Evolutionary conservation across 352 stramenopile genomes (phyloP), one percentile per base, ranked within the genome.

Genomic region (Aphanomyces cochlioides): DNA sequence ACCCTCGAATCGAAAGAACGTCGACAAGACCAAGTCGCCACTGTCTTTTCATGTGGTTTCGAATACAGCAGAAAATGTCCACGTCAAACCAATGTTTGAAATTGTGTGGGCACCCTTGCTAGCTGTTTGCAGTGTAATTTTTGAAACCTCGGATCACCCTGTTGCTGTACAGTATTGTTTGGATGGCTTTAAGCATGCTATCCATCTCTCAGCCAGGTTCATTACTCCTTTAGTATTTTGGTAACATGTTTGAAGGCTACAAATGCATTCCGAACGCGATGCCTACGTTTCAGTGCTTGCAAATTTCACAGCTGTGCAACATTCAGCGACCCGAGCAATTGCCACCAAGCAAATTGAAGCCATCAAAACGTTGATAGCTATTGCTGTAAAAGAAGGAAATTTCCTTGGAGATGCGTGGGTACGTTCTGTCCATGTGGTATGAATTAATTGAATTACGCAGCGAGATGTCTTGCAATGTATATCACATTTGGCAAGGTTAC

Each of bases 1-100:
- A 53, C 66, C 19, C 64, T 40, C 54, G 47, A 47, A 28, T 43
- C 66, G 5, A 38, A 48, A 7, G 39, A 69, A 56, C 43, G 47
- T 56, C 65, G 56, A 50, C 10, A 50, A 50, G 43, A 50, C 17
- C 43, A 50, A 50, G 17, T n/a, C 43, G 43, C 10, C 43, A n/a
- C 43, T 50, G 43, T 50, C 82, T 48, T 93, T 93, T 65, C 85
- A 83, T 40, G 65, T 90, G 53, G 81, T 93, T 10, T 87, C 82
- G 0, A 81, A 87, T 37, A 79, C 77, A 36, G 81, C 78, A 5
- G 87, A 92, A 65, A 90, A 82, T 43, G 88, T 79, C 36, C 82
- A 94, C 66, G 85, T 97, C 8, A 81, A 85, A 37, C 95, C 97
- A 5, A 99, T 99, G 97, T 99, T 99, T 74, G 96, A 99, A 79